Evolutionary conservation across 2,329 filamentous ascomycete species (phyloP).

Genomic region (Knoxdaviesia proteae): DNA sequence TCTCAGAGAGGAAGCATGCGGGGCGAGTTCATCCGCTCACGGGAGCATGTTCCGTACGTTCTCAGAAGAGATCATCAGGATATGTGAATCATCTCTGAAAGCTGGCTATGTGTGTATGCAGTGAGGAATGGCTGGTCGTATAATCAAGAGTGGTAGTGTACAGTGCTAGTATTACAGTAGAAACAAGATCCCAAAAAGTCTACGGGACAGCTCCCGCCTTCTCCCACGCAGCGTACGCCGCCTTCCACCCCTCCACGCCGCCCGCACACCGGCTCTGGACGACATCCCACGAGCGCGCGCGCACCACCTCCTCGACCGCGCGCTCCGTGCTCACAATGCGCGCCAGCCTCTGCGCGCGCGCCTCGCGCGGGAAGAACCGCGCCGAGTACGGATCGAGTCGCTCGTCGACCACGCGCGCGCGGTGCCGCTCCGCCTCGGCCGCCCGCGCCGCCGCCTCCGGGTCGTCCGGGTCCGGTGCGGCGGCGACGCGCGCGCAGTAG

Average conservation of each 20-base stretch:
- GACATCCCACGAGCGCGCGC: conserved; percentile 62
- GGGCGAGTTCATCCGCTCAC: too few species aligned
- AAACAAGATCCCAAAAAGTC: too few species aligned
- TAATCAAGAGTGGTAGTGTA: too few species aligned
- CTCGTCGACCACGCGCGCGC: conserved; percentile 64
- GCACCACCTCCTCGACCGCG: conserved; percentile 58
- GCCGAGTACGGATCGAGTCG: conserved; percentile 79
- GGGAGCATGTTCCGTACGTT: too few species aligned
- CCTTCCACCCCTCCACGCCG: conserved; percentile 38
- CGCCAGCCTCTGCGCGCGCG: conserved; percentile 62
- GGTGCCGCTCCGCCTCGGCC: conserved; percentile 46
- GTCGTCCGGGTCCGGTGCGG: conserved; percentile 69
- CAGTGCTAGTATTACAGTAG: too few species aligned
- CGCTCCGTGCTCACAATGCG: conserved; percentile 53
- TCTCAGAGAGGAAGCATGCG: too few species aligned
- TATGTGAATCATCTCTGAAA: too few species aligned
- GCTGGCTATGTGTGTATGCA: too few species aligned
- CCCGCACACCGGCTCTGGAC: conserved; percentile 55
- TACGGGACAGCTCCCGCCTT: conserved; percentile 8
- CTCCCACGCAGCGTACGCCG: conserved; percentile 42
- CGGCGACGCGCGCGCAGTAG: conserved; percentile 78
- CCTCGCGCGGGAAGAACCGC: conserved; percentile 60
- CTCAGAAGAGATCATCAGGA: too few species aligned
- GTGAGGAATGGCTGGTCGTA: too few species aligned
- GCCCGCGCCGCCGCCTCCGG: conserved; percentile 53